These are phyloP conservation scores for Dictyophora rubrovolvata DNA, from an alignment of 768 basidiomycete species.

Conservation along the genomic window DNA sequence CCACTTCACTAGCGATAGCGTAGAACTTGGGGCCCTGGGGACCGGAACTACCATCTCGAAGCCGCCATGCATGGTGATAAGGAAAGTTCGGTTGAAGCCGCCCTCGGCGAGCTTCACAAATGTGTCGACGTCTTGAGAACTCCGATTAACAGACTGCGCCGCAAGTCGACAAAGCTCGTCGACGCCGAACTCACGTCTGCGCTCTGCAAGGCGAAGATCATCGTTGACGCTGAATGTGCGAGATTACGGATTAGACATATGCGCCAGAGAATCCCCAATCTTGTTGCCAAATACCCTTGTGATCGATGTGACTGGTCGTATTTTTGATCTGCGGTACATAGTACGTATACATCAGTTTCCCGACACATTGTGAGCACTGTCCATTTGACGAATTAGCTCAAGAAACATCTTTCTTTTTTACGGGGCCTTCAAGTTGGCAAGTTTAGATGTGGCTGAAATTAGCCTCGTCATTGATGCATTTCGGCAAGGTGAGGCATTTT, in stretches of 20 bases:
- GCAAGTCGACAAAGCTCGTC: conserved; percentile 33
- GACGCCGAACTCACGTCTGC: conserved; percentile 31
- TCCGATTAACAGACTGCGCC: conserved; percentile 30
- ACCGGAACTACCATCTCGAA: conserved; percentile 22
- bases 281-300: neutral
- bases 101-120: conserved; percentile 36
- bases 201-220: conserved; percentile 36
- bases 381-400: too few species aligned
- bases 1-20: conserved; percentile 23
- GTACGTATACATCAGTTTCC: too few species aligned
- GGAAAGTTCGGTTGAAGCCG: conserved; percentile 23
- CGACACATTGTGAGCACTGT: too few species aligned
- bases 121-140: conserved; percentile 26
- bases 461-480: too few species aligned
- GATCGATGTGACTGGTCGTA: neutral
- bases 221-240: conserved; percentile 15
- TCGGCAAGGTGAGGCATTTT: too few species aligned
- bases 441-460: too few species aligned
- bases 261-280: conserved; percentile 1
- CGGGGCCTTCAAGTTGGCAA: too few species aligned
- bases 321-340: too few species aligned
- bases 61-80: conserved; percentile 19
- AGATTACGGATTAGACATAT: conserved; percentile 10
- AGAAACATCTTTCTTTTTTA: too few species aligned
- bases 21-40: conserved; percentile 18